Base-by-base conservation (phyloP, 345 rosid genomes). In the Syzygium grande region DNA sequence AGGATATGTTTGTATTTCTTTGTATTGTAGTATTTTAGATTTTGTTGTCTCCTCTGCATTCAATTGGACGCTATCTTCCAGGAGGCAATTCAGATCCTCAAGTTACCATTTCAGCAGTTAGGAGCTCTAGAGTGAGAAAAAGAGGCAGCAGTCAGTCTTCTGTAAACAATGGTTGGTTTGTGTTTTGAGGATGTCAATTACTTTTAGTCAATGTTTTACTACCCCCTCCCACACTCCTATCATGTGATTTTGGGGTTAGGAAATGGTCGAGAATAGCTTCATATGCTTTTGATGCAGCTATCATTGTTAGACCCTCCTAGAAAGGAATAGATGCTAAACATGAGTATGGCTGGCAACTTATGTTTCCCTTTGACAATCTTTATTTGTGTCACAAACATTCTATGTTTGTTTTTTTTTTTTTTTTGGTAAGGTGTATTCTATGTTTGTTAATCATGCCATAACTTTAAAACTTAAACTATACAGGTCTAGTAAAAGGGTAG, bases 131-230 rank as follows among this genome's bases (percentile, higher is more conserved):
- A 46, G 89, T 91, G 51, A 90, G 91, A 86, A 84, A 89, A 87
- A 92, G 90, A 43, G 90, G 87, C 43, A 58, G 52, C 59, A 85
- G 88, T 85, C 91, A 85, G 88, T 85, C 91, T 90, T 84, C 29
- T 88, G 63, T 92, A 94, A 80, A 51, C 51, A 93, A 93, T 83
- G 92, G 95, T 93, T 84, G 54, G 93, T 89, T 65, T 87, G 59
- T 52, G 84, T n/a, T 86, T 86, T 16, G 80, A 21, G 15, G 11
- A 23, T 49, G 34, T 13, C n/a, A 21, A 38, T 65, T 52, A 56
- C 23, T 59, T 49, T 46, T 41, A n/a, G 53, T 59, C 51, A 29
- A 51, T 86, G 46, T 29, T 29, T 58, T 7, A 51, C 11, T 51
- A 8, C n/a, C 51, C n/a, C 51, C 51, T 51, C 51, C 51, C 51